These are phyloP conservation scores for Hypoxylon sp. DNA, from an alignment of 2,329 filamentous ascomycete genomes.

Conservation along the genomic window DNA sequence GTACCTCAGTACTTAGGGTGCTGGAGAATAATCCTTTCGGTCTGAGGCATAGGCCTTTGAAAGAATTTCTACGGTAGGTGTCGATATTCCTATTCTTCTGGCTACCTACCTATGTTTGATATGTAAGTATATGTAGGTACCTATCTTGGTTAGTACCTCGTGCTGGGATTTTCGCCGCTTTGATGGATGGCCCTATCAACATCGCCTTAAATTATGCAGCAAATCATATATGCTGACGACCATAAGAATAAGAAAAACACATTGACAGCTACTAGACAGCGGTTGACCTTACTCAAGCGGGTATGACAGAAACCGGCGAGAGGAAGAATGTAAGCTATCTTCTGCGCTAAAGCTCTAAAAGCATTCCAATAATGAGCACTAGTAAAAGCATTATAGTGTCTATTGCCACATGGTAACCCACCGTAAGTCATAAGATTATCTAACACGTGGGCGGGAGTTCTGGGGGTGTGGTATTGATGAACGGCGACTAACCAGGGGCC, in stretches of 20 bases:
- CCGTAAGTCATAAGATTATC: not conserved
- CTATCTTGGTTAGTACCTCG: too few species aligned
- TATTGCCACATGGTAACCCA: conserved; percentile 5
- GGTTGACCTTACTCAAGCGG: not conserved
- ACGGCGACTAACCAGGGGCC: conserved; percentile 44
- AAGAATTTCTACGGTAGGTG: not conserved
- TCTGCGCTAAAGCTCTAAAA: not conserved
- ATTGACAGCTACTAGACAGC: not conserved
- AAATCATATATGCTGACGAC: not conserved
- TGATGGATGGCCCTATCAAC: not conserved
- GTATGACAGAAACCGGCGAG: not conserved
- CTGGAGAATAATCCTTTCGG: not conserved
- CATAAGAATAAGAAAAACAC: not conserved
- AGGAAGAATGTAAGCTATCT: not conserved
- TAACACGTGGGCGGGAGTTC: conserved; percentile 13
- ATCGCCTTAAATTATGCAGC: not conserved
- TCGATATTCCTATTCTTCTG: not conserved
- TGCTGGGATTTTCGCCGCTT: not conserved
- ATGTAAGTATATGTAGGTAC: too few species aligned
- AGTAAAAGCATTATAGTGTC: not conserved
- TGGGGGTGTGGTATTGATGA: conserved; percentile 40
- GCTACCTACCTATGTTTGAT: too few species aligned
- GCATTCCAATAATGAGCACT: not conserved
- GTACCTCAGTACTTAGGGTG: not conserved
- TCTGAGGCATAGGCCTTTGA: not conserved